Conservation (phyloP, 805 yeast genomes). For the Candida oleophila region DNA sequence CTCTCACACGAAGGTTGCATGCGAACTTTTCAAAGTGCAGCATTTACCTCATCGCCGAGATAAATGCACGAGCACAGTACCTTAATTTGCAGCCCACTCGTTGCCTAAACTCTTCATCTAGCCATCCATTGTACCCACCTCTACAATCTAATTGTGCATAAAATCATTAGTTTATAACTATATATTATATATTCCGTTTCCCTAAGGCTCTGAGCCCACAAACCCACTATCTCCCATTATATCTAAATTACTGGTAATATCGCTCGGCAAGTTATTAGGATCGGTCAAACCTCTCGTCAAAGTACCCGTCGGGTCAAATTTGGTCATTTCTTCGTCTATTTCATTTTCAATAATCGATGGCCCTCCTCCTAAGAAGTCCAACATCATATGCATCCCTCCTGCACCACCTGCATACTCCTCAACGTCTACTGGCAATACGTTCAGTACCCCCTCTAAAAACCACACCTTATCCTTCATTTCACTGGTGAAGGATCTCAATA, state of each 20-base stretch:
- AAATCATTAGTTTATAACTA: neutral
- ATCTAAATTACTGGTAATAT: slow-evolving; percentile 49
- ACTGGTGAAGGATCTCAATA: slow-evolving; percentile 76
- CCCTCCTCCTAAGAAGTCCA: slow-evolving; percentile 78
- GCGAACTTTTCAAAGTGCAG: neutral
- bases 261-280: slow-evolving; percentile 57
- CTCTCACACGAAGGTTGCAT: neutral
- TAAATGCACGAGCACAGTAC: neutral
- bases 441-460: slow-evolving; percentile 90
- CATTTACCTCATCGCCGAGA: neutral
- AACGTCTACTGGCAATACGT: slow-evolving; percentile 86
- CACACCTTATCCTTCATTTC: slow-evolving; percentile 89
- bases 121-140: too few relatives aligned
- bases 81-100: too few relatives aligned
- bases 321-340: slow-evolving; percentile 37
- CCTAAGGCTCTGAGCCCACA: slow-evolving; percentile 27
- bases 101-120: too few relatives aligned
- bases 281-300: slow-evolving; percentile 50
- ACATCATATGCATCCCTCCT: slow-evolving; percentile 91
- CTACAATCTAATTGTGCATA: too few relatives aligned
- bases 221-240: slow-evolving; percentile 47
- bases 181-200: neutral
- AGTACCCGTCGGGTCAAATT: slow-evolving; percentile 44
- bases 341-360: slow-evolving; percentile 41
- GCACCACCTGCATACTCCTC: slow-evolving; percentile 85